Conservation (phyloP, 495 filamentous ascomycete genomes). For the Neurospora sp. region DNA sequence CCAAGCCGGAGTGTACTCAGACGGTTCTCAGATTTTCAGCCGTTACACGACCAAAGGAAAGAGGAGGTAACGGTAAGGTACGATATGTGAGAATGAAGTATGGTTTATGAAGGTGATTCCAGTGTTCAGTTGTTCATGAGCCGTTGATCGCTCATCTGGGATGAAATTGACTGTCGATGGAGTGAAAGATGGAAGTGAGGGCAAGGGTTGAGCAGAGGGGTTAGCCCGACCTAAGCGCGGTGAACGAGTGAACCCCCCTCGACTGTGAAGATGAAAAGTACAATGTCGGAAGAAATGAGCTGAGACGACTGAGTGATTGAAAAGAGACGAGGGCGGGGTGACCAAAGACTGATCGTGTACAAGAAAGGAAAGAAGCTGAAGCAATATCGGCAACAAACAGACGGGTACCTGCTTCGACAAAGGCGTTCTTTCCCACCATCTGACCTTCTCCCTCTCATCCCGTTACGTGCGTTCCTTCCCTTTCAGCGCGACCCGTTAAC, state of each 20-base stretch:
- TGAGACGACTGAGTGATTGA: not conserved
- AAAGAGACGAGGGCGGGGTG: not conserved
- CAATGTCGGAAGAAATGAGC: not conserved
- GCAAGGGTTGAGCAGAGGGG: not conserved
- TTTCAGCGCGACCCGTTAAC: not conserved
- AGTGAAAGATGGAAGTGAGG: not conserved
- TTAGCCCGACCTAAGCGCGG: not conserved
- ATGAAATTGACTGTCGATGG: not conserved
- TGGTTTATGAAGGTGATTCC: not conserved
- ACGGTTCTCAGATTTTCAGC: not conserved
- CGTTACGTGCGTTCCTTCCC: not conserved
- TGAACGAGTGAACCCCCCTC: not conserved
- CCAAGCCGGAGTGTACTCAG: not conserved
- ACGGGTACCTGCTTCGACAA: not conserved
- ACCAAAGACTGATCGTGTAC: not conserved
- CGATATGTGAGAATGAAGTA: not conserved
- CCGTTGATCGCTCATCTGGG: not conserved
- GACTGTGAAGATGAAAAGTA: not conserved
- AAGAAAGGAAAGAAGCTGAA: not conserved
- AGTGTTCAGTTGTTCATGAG: not conserved
- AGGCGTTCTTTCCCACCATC: not conserved
- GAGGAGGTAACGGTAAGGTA: not conserved
- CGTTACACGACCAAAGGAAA: not conserved
- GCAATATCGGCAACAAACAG: slow-evolving; percentile 1
- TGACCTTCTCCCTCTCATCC: not conserved